Percentiles rank a stretch among this genome's conserved stretches.
Evolutionary conservation across 495 filamentous ascomycete genomes (phyloP).

Genomic region (Aspergillus indologenus): DNA sequence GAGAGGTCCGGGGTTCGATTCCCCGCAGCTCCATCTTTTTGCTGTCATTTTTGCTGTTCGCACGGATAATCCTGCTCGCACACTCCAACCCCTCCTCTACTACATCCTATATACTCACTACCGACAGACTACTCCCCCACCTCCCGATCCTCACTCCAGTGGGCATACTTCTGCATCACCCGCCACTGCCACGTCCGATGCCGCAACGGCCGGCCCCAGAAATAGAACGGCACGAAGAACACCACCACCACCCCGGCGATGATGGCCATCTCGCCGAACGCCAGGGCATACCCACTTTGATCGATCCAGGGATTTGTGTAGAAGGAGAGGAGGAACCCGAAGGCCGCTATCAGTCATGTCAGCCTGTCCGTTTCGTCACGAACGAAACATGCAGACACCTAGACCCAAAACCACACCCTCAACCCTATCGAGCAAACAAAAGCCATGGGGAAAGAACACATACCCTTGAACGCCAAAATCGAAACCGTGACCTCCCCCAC

Average conservation of each 20-base stretch:
- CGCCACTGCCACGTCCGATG: slow-evolving; percentile 45
- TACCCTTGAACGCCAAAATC: slow-evolving; percentile 53
- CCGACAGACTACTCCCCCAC: slow-evolving; percentile 42
- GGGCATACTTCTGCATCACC: slow-evolving; percentile 39
- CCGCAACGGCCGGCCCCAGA: slow-evolving; percentile 48
- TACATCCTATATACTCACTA: too few species aligned
- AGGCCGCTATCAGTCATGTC: slow-evolving; percentile 45
- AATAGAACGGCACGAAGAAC: slow-evolving; percentile 41
- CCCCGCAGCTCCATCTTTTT: slow-evolving; percentile 41
- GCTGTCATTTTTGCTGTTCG: neutral
- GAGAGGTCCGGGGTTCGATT: slow-evolving; percentile 54
- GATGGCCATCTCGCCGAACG: slow-evolving; percentile 53
- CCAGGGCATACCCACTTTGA: slow-evolving; percentile 46
- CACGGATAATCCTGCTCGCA: neutral
- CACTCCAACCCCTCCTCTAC: neutral
- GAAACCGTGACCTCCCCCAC: slow-evolving; percentile 52
- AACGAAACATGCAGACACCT: too few species aligned
- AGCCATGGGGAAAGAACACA: too few species aligned
- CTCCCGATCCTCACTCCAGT: slow-evolving; percentile 48
- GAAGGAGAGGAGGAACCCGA: slow-evolving; percentile 57
- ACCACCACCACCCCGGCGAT: slow-evolving; percentile 43
- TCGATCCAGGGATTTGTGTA: slow-evolving; percentile 59
- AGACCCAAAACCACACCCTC: too few species aligned
- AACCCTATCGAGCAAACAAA: too few species aligned
- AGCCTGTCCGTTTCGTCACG: too few species aligned